Conservation (phyloP, 2,329 filamentous ascomycete species). For the Knoxdaviesia proteae region DNA sequence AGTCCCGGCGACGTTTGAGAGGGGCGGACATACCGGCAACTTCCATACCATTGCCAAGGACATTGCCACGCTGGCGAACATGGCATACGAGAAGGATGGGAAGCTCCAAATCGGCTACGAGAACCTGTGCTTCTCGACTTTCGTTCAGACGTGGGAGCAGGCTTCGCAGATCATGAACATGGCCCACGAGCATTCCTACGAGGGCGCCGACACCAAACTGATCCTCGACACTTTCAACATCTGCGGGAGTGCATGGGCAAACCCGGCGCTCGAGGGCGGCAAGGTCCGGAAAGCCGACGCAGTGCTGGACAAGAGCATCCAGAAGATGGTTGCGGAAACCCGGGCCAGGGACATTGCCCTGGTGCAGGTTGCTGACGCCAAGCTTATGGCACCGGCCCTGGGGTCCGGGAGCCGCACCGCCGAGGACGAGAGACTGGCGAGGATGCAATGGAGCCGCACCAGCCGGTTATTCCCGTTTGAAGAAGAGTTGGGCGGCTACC, state of each 20-base stretch:
- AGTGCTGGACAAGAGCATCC: neutral
- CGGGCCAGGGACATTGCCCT: constrained; percentile 4
- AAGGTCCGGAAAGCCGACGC: neutral
- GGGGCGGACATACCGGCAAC: constrained; percentile 2
- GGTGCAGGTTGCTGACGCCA: constrained; percentile 7
- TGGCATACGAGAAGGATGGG: constrained; percentile 1
- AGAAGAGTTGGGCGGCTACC: constrained; percentile 5
- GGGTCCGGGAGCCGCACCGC: constrained; percentile 1
- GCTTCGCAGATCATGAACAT: constrained; percentile 5
- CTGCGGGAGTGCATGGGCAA: constrained; percentile 4
- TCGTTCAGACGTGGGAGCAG: constrained; percentile 4
- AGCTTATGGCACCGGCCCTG: constrained; percentile 1
- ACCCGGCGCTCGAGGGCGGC: constrained; percentile 1
- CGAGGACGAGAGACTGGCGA: constrained; percentile 1
- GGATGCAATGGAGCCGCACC: constrained; percentile 7
- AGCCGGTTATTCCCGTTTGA: constrained; percentile 7
- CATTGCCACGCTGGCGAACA: constrained; percentile 2
- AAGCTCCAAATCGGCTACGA: constrained; percentile 6
- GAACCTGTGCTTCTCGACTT: constrained; percentile 6
- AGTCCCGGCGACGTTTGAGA: constrained; percentile 5
- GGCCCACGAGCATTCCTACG: neutral
- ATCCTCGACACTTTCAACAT: constrained; percentile 12
- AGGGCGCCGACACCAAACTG: constrained; percentile 5
- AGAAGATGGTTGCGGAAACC: neutral
- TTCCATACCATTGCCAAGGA: constrained; percentile 1